Evolutionary conservation across 257 asterid genomes (phyloP).

Genomic region (Striga asiatica): DNA sequence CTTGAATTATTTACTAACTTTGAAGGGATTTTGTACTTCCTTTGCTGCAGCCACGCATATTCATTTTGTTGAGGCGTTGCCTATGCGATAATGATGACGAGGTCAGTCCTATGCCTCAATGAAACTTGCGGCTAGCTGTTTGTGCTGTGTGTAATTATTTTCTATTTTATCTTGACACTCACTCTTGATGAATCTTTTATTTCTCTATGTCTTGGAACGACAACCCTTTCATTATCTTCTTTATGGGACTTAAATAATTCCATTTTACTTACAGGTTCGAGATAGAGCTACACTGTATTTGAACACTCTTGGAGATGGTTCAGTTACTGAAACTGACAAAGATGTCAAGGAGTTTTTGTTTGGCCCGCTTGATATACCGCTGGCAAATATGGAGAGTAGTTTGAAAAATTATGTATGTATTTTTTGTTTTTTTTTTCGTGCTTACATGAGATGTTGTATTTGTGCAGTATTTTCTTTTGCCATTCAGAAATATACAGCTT

Average conservation of each 20-base stretch:
- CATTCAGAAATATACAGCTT: neutral
- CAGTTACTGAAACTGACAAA: constrained; percentile 77
- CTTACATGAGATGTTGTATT: neutral
- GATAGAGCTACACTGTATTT: constrained; percentile 98
- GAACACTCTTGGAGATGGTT: constrained; percentile 92
- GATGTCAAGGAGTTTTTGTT: constrained; percentile 81
- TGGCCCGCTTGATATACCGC: constrained; percentile 79
- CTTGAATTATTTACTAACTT: constrained; percentile 16
- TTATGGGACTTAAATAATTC: neutral
- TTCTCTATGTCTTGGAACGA: neutral
- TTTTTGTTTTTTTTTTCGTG: neutral
- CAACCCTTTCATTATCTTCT: neutral
- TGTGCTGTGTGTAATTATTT: neutral
- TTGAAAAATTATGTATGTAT: constrained; percentile 73
- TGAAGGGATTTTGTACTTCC: constrained; percentile 3
- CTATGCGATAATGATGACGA: constrained; percentile 86
- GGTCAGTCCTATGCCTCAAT: constrained; percentile 37
- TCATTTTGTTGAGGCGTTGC: constrained; percentile 69
- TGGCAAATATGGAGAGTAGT: constrained; percentile 74
- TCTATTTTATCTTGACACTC: neutral
- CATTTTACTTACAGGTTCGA: constrained; percentile 54
- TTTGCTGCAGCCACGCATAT: constrained; percentile 80
- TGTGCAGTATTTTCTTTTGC: neutral
- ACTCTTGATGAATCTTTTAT: neutral
- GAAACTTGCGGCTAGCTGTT: constrained; percentile 2